These are phyloP conservation scores for Aureobasidium vineae DNA, from an alignment of 2,329 filamentous ascomycete species.

Conservation along the genomic window DNA sequence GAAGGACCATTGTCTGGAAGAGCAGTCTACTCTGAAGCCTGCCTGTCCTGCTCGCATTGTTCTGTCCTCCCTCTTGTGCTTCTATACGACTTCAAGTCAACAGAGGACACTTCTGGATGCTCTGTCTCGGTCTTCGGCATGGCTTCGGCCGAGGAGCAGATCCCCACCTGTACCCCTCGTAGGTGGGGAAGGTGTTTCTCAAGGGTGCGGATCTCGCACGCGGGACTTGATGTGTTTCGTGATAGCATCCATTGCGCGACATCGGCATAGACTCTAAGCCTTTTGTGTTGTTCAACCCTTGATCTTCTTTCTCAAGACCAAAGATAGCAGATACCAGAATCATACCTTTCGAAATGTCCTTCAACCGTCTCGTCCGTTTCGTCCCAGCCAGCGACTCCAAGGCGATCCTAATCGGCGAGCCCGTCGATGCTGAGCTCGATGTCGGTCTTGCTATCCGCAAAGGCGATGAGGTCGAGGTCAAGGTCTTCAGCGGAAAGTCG, in stretches of 20 bases:
- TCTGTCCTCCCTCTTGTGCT: no score
- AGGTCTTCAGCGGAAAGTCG: constrained; percentile 58
- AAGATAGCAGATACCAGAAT: background rate
- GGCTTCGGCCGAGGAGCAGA: background rate
- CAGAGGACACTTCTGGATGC: background rate
- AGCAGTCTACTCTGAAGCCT: background rate
- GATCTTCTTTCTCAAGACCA: background rate
- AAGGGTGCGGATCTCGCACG: constrained; percentile 1
- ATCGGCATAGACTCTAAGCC: constrained; percentile 2
- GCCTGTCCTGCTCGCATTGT: background rate
- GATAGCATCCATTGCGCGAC: constrained; percentile 5
- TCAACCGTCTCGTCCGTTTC: constrained; percentile 30
- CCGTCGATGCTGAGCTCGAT: constrained; percentile 50
- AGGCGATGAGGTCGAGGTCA: constrained; percentile 56
- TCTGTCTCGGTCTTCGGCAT: constrained; percentile 15
- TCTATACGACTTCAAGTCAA: background rate
- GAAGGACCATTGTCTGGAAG: background rate
- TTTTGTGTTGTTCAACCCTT: background rate
- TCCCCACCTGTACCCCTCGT: constrained; percentile 17
- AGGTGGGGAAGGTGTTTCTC: constrained; percentile 19
- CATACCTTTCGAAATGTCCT: constrained; percentile 26
- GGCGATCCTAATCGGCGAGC: constrained; percentile 29
- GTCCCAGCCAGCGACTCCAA: constrained; percentile 29
- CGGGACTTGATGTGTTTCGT: constrained; percentile 17
- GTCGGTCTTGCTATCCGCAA: constrained; percentile 58